Evolutionary conservation across 2,329 filamentous ascomycete species (phyloP).

Genomic region (Colletotrichum plurivorum): DNA sequence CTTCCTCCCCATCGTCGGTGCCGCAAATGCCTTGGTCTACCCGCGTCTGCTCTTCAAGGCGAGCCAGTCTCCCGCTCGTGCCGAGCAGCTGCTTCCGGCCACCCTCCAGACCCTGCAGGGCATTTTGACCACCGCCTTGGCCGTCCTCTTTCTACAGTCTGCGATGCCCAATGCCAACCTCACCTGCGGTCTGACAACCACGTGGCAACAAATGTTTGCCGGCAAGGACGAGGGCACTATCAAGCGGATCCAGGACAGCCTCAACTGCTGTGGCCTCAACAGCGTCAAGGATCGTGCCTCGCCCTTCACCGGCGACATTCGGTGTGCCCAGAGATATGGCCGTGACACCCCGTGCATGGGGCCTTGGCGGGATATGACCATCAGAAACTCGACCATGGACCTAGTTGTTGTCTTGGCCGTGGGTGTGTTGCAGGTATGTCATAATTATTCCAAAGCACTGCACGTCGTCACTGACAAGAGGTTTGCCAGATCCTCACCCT

Average conservation of each 20-base stretch:
- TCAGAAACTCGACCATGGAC: constrained; percentile 66
- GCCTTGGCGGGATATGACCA: constrained; percentile 70
- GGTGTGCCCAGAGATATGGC: constrained; percentile 63
- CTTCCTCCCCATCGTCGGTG: constrained; percentile 57
- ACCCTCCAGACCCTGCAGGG: constrained; percentile 59
- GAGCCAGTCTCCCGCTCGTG: constrained; percentile 26
- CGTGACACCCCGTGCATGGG: constrained; percentile 63
- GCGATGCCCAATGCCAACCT: constrained; percentile 50
- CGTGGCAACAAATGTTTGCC: constrained; percentile 69
- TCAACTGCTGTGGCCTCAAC: constrained; percentile 77
- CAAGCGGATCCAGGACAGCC: constrained; percentile 73
- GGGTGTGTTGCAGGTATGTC: constrained; percentile 69
- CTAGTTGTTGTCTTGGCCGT: constrained; percentile 68
- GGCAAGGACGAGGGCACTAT: constrained; percentile 66
- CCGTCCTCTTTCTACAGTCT: constrained; percentile 57
- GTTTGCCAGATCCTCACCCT: constrained; percentile 38
- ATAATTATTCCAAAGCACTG: not conserved
- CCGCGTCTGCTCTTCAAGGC: constrained; percentile 49
- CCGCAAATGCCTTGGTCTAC: constrained; percentile 53
- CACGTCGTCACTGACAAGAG: too few relatives aligned
- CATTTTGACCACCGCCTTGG: constrained; percentile 58
- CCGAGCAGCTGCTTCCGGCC: constrained; percentile 38
- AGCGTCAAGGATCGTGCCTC: constrained; percentile 71
- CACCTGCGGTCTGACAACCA: constrained; percentile 68
- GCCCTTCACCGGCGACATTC: constrained; percentile 64